Base-by-base conservation (phyloP, 2,329 filamentous ascomycete species). In the Dryadomyces quercivorus region DNA sequence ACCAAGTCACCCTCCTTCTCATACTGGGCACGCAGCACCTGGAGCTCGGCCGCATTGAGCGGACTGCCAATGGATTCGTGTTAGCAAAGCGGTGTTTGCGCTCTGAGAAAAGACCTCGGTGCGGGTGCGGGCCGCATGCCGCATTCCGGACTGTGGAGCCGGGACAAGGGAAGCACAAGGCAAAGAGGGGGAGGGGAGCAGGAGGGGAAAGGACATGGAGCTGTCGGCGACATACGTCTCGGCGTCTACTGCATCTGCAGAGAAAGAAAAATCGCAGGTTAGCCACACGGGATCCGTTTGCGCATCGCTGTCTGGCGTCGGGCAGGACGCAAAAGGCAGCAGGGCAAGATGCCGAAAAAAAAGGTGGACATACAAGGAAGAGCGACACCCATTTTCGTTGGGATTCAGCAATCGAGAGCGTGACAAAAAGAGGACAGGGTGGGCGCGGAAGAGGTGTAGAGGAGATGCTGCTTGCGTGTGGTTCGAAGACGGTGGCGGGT, bases 1-100 rank as follows among this genome's bases (percentile, higher is more conserved):
- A 95, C 92, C 75, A 95, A 94, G 64, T 95, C 88, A 62, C 92
- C 93, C 73, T 98, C 93, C 68, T 95, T 95, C 68, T 97, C 92
- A 69, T 93, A 98, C 70, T 98, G 93, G 57, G 88, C 78, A 60
- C 92, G 88, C 53, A 98, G 79, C 59, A 97, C 93, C 69, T 91
- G 84, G 57, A 98, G 85, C 72, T 98, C 93, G 51, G 88, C 86
- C 55, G 88, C 82, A 72, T 93, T 94, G 59, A 98, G 80, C 61
- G 93, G 88, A 67, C 89, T 93, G 62, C 53, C 42, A 16, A 15
- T 12, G 15, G 26, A 36, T 10, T 4, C 21, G 36, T 36, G 54
- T 55, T 36, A 55, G 52, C 43, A 22, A 12, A n/a, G 42, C 5
- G 21, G n/a, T 4, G n/a, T 46, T 21, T 15, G 18, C 20, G 44